Base-by-base conservation (phyloP, 805 yeast species). In the Starmerella lactis-condensi region DNA sequence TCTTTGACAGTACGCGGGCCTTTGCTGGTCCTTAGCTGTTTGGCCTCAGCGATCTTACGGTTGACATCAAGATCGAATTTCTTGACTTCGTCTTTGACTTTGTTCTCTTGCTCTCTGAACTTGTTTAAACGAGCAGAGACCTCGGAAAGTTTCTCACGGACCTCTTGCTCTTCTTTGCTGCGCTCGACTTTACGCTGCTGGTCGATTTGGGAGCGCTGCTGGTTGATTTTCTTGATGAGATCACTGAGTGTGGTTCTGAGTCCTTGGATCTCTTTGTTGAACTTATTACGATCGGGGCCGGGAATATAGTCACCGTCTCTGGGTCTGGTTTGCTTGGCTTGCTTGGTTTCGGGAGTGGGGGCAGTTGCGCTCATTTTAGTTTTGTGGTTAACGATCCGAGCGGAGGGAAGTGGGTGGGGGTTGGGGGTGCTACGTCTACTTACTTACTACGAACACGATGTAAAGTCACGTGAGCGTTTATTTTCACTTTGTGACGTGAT, bases 1-100 rank as follows among this genome's bases (percentile, higher is more conserved):
- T 58, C 62, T 29, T 57, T 59, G 18, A 46, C 52, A 25, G 48
- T 39, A 49, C 53, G 56, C 65, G 69, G 83, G 42, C 60, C 67
- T 56, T 67, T 63, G 58, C 75, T 78, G 36, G 79, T 64, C 36
- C 75, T 69, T 50, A 70, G 65, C 25, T 72, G 64, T 53, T 70
- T 75, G 45, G 85, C 67, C 45, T 82, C 93, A 40, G 60, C 57
- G 45, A 72, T 67, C 60, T 74, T 76, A 56, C 73, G 71, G 64
- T 78, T 77, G 56, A 79, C 59, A 35, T 61, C 61, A 34, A 65
- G 58, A 46, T 89, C 95, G 39, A 72, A 55, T 25, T 61, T 61
- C 54, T 70, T 75, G 51, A 85, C 68, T 56, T 75, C 78, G 38
- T 73, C 78, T 45, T 60, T 40, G 53, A 56, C 50, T 24, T 55